Evolutionary conservation across 1,284 basidiomycete species (phyloP), one percentile per base, ranked within the genome.

Genomic region (Grifola frondosa): DNA sequence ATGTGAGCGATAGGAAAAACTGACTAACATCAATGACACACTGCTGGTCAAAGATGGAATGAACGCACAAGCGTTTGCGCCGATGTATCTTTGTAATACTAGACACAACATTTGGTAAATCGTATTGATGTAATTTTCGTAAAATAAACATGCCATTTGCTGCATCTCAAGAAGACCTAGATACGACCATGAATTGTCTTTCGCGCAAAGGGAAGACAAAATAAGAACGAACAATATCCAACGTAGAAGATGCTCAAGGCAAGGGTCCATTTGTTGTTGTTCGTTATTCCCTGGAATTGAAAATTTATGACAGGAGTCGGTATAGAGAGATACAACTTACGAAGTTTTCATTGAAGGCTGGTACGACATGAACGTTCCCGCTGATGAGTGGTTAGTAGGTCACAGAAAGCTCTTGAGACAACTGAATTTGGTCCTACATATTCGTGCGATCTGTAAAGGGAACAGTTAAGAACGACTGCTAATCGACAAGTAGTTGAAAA

Each of bases 181-280:
- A 30, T 21, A 31, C 19, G 9, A 29, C 26, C n/a, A 31, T 20
- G 16, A 22, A 30, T 24, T 3, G 24, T 13, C n/a, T n/a, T n/a
- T n/a, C n/a, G n/a, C n/a, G n/a, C n/a, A n/a, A n/a, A 38, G 22
- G 23, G n/a, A 15, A 16, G 23, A 25, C 2, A 10, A 3, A 20
- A 10, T 6, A 30, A n/a, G n/a, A 20, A 57, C 68, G 44, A 45
- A 77, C 77, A 78, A 50, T 80, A 80, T 35, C 77, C 77, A 22
- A 78, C 74, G 45, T 80, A 78, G 57, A 80, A 80, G 21, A 80
- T 74, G 44, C 75, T 77, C 30, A 78, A 58, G 2, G 69, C 77
- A 5, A 78, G 53, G 0, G 77, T 78, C 76, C 76, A 78, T 58
- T 70, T 73, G 48, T 72, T 66, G 54, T 78, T 80, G 30, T 64